Evolutionary conservation across 2,329 filamentous ascomycete genomes (phyloP).

Genomic region (Neopestalotiopsis clavispora): DNA sequence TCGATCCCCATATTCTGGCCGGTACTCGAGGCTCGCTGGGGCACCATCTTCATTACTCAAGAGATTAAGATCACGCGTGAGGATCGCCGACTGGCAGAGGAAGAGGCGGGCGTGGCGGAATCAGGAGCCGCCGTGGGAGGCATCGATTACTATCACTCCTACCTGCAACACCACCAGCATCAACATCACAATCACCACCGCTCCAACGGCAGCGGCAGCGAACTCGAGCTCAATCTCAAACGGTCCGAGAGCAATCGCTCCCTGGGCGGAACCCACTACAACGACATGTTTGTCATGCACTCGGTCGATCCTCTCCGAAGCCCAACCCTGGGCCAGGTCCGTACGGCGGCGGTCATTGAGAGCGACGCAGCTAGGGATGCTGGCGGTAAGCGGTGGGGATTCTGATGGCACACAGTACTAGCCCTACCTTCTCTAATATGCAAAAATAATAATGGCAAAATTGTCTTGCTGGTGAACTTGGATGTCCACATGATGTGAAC

Average conservation of each 20-base stretch:
- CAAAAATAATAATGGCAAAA: background rate
- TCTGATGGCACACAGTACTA: no score
- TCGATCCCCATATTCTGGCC: slow-evolving; percentile 37
- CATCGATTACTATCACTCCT: background rate
- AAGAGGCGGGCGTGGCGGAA: slow-evolving; percentile 23
- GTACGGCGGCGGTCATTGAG: slow-evolving; percentile 2
- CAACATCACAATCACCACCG: background rate
- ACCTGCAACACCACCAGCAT: background rate
- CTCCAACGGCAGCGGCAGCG: slow-evolving; percentile 27
- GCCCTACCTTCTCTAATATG: no score
- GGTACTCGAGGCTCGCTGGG: slow-evolving; percentile 29
- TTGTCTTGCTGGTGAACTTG: no score
- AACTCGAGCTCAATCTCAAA: slow-evolving; percentile 26
- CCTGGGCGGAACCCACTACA: background rate
- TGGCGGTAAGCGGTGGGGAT: background rate
- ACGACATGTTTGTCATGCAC: slow-evolving; percentile 16
- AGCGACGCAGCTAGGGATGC: background rate
- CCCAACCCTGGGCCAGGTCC: slow-evolving; percentile 3
- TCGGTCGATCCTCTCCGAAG: slow-evolving; percentile 18
- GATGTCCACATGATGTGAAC: no score
- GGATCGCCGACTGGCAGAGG: slow-evolving; percentile 27
- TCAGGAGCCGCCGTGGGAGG: background rate
- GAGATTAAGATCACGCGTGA: slow-evolving; percentile 32
- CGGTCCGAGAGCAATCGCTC: background rate
- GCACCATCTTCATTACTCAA: slow-evolving; percentile 34